Evolutionary conservation across 2,329 filamentous ascomycete genomes (phyloP), one percentile per base, ranked within the genome.

Genomic region (Aureobasidium melanogenum): DNA sequence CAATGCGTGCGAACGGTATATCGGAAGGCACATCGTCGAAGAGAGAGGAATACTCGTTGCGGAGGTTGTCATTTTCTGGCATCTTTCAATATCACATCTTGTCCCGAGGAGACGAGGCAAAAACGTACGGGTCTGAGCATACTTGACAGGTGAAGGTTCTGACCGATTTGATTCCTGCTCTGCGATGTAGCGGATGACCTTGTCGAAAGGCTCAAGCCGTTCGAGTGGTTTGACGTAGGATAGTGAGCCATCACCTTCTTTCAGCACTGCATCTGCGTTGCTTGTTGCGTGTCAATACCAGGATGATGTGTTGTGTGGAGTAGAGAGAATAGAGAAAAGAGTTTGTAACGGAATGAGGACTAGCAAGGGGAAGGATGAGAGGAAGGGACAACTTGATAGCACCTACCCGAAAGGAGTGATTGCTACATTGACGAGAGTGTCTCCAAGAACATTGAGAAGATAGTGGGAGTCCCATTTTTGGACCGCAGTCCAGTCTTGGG

Each of bases 11-110:
- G 71, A 88, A 94, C 1, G 87, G 81, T 50, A 93, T 84, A 12
- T 36, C 22, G 2, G 72, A 72, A 12, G 84, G 86, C 0, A 90
- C 83, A 66, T 89, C 81, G 0, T 76, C 68, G 69, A 86, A 84
- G 2, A 94, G 79, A 0, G 77, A 67, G 0, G 75, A 65, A 70
- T 92, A 94, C 72, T 94, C 90, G 63, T 85, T 79, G 2, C 86
- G 83, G 22, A 94, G 80, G 69, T 93, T 94, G 72, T 93, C 88
- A 70, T 94, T 91, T 76, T 94, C 85, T 86, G 26, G 8, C 8
- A 15, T 17, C 12, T 15, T 30, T 30, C 10, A 54, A 44, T 9
- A 56, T 44, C 8, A 8, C 28, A 7, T 10, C 19, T 32, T 2
- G 10, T 57, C 12, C 15, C 30, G 56, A 36, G 28, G 26, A 43